Conservation (phyloP, 257 asterid genomes). For the Datura wrightii region DNA sequence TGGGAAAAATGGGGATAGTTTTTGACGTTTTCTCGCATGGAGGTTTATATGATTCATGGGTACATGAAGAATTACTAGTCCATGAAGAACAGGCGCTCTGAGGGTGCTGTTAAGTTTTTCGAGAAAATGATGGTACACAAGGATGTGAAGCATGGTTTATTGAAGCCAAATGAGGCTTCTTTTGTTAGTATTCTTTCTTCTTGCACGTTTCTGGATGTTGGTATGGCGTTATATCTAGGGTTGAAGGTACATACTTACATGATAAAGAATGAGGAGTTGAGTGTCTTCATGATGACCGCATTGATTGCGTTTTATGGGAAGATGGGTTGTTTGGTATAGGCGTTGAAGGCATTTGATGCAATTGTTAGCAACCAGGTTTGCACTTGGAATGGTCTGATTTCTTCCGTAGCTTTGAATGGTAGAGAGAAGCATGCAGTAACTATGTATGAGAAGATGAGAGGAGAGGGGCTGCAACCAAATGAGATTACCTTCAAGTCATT, state of each 20-base stretch:
- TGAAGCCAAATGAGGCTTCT: slow-evolving; percentile 87
- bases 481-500: slow-evolving; percentile 50
- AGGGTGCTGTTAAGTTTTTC: slow-evolving; percentile 60
- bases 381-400: slow-evolving; percentile 88
- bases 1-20: slow-evolving; percentile 63
- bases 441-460: too few relatives aligned
- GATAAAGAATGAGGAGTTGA: slow-evolving; percentile 60
- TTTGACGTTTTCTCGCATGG: slow-evolving; percentile 46
- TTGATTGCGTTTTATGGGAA: slow-evolving; percentile 79
- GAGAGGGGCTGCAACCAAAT: slow-evolving; percentile 48
- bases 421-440: slow-evolving; percentile 66
- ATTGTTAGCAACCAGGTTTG: slow-evolving; percentile 66
- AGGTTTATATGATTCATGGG: slow-evolving; percentile 38
- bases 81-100: slow-evolving; percentile 48
- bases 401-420: slow-evolving; percentile 72
- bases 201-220: slow-evolving; percentile 60
- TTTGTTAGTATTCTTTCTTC: slow-evolving; percentile 73
- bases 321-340: slow-evolving; percentile 62
- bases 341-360: slow-evolving; percentile 49
- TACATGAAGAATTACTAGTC: too few relatives aligned
- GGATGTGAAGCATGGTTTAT: slow-evolving; percentile 45
- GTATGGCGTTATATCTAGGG: slow-evolving; percentile 58
- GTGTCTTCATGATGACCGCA: slow-evolving; percentile 64
- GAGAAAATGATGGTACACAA: slow-evolving; percentile 65
- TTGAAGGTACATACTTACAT: slow-evolving; percentile 83